phyloP scores from a whole-genome alignment of 805 yeast genomes.

The Cyberlindnera amylophila region DNA sequence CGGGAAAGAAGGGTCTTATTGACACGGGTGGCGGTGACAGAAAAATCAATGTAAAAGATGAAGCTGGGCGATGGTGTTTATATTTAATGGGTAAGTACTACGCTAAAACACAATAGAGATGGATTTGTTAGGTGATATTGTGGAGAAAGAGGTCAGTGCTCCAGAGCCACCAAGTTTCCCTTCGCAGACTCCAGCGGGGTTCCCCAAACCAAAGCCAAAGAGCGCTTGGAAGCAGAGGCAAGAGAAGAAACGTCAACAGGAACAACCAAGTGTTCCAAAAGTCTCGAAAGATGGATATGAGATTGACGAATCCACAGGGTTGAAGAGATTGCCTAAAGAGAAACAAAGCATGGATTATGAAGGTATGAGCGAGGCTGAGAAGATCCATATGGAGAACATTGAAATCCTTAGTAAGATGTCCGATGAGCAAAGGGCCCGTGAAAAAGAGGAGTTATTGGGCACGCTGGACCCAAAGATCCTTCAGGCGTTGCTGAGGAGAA shows the following conservation, averaged over 20 bases:
- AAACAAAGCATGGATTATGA: slow-evolving; percentile 56
- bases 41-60: no score
- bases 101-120: slow-evolving; percentile 24
- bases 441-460: slow-evolving; percentile 62
- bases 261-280: slow-evolving; percentile 67
- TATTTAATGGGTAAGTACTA: no score
- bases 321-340: slow-evolving; percentile 81
- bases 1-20: no score
- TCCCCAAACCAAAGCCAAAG: slow-evolving; percentile 80
- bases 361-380: slow-evolving; percentile 56
- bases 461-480: slow-evolving; percentile 67
- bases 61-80: no score
- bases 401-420: slow-evolving; percentile 59
- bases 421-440: slow-evolving; percentile 57
- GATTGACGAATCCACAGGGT: slow-evolving; percentile 78
- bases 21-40: no score
- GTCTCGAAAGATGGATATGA: slow-evolving; percentile 67
- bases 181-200: slow-evolving; percentile 82
- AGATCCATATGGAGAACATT: slow-evolving; percentile 74
- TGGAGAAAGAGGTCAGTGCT: slow-evolving; percentile 86
- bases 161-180: slow-evolving; percentile 91
- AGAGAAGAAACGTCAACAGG: slow-evolving; percentile 89
- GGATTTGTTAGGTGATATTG: slow-evolving; percentile 92
- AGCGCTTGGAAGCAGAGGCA: slow-evolving; percentile 82
- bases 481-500: slow-evolving; percentile 52